These are phyloP conservation scores for Hypoxylon lenormandii DNA, from an alignment of 495 filamentous ascomycete species.

Conservation along the genomic window DNA sequence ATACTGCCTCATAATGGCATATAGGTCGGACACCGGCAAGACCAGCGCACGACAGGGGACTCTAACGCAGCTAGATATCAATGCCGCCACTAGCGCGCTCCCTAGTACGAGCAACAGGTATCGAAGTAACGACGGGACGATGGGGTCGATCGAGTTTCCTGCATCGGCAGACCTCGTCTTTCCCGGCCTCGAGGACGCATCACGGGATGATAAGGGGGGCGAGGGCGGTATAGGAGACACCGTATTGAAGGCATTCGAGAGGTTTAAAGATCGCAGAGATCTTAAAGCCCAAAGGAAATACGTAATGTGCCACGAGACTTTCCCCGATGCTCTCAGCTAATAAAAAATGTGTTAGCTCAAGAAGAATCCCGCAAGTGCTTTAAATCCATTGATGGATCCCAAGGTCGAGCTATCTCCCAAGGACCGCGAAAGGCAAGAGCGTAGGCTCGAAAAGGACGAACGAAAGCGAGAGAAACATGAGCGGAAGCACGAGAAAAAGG, in stretches of 20 bases:
- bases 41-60: slow-evolving; percentile 13
- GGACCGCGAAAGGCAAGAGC: slow-evolving; percentile 27
- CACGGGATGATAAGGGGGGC: slow-evolving; percentile 37
- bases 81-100: no score
- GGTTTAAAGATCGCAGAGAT: slow-evolving; percentile 17
- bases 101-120: slow-evolving; percentile 16
- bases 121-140: slow-evolving; percentile 41
- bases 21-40: slow-evolving; percentile 47
- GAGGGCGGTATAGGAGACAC: slow-evolving; percentile 27
- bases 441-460: slow-evolving; percentile 20
- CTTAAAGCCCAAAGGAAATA: slow-evolving; percentile 40
- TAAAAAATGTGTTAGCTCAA: slow-evolving; percentile 10
- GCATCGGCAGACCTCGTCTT: slow-evolving; percentile 45
- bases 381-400: slow-evolving; percentile 26
- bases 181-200: slow-evolving; percentile 36
- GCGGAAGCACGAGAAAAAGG: slow-evolving; percentile 26
- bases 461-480: slow-evolving; percentile 29
- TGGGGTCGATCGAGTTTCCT: slow-evolving; percentile 46
- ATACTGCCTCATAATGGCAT: slow-evolving; percentile 71
- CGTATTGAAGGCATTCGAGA: slow-evolving; percentile 19
- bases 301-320: slow-evolving; percentile 1
- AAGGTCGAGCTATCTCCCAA: slow-evolving; percentile 32
- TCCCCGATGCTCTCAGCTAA: neutral
- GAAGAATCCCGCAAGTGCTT: slow-evolving; percentile 25
- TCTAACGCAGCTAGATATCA: no score